Evolutionary conservation across 2,329 filamentous ascomycete species (phyloP).

Genomic region (Macrophomina tecta): DNA sequence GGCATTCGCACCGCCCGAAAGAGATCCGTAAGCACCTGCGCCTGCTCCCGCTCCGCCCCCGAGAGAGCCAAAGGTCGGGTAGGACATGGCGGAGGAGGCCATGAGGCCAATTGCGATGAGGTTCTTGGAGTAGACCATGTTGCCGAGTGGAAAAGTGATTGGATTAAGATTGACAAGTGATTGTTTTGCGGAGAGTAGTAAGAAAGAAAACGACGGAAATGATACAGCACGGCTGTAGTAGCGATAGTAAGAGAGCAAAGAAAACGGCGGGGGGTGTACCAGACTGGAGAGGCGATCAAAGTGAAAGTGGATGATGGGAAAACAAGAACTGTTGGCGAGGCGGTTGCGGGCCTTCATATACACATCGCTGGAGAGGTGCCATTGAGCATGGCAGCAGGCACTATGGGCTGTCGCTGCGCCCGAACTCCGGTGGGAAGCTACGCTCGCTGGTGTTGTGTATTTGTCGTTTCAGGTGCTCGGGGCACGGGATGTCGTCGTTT

Average conservation of each 20-base stretch:
- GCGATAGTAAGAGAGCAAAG: neutral
- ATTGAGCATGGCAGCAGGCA: neutral
- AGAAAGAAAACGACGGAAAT: neutral
- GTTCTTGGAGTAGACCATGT: conserved; percentile 21
- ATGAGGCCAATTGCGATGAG: conserved; percentile 11
- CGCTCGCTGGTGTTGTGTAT: neutral
- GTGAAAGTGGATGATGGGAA: conserved; percentile 9
- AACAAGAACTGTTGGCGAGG: neutral
- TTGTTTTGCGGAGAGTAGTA: neutral
- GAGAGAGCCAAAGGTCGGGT: conserved; percentile 2
- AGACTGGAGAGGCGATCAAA: neutral
- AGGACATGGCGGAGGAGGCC: neutral
- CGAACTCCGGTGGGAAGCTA: neutral
- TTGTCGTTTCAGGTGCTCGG: conserved; percentile 3
- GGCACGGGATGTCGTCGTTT: neutral
- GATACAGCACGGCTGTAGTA: conserved; percentile 7
- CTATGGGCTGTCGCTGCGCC: neutral
- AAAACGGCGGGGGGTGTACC: neutral
- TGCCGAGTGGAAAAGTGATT: neutral
- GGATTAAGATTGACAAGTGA: neutral
- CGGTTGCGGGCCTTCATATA: neutral
- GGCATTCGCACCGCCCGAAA: no score
- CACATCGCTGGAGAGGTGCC: neutral
- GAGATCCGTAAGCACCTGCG: neutral
- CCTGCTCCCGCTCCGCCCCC: neutral